Evolutionary conservation across 805 yeast species (phyloP).

Genomic region (Henningerozyma blattae): DNA sequence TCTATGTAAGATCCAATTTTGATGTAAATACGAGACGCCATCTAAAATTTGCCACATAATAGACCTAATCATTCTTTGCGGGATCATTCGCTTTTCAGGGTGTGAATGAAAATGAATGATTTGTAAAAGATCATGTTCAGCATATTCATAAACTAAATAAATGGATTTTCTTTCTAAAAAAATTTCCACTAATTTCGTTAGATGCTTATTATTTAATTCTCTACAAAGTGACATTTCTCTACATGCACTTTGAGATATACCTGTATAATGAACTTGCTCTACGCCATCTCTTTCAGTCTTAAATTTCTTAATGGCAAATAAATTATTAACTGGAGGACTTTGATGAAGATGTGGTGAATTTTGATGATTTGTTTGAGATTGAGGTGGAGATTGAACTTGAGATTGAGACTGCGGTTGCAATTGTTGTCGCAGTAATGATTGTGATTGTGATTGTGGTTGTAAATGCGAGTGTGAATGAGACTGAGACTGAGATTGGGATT

Average conservation of each 20-base stretch:
- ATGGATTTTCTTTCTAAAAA: slow-evolving; percentile 80
- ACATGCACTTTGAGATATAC: slow-evolving; percentile 91
- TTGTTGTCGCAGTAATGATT: no score
- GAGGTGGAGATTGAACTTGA: no score
- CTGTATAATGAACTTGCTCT: slow-evolving; percentile 80
- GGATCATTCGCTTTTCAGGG: slow-evolving; percentile 70
- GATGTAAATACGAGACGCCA: slow-evolving; percentile 85
- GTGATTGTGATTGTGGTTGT: no score
- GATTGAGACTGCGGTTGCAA: no score
- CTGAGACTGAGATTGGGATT: no score
- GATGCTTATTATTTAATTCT: slow-evolving; percentile 69
- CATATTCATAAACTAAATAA: slow-evolving; percentile 91
- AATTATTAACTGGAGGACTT: no score
- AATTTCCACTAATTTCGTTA: slow-evolving; percentile 71
- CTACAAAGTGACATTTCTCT: slow-evolving; percentile 93
- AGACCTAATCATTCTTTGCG: slow-evolving; percentile 68
- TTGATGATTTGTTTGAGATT: slow-evolving; percentile 7
- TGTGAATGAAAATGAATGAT: slow-evolving; percentile 91
- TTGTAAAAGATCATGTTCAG: slow-evolving; percentile 90
- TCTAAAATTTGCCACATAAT: slow-evolving; percentile 85
- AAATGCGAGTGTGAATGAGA: no score
- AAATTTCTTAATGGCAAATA: slow-evolving; percentile 88
- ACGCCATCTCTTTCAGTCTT: slow-evolving; percentile 83
- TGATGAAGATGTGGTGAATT: no score
- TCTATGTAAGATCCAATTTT: slow-evolving; percentile 92